Conservation (phyloP, 1,284 basidiomycete genomes). For the Trichosporon sp. region DNA sequence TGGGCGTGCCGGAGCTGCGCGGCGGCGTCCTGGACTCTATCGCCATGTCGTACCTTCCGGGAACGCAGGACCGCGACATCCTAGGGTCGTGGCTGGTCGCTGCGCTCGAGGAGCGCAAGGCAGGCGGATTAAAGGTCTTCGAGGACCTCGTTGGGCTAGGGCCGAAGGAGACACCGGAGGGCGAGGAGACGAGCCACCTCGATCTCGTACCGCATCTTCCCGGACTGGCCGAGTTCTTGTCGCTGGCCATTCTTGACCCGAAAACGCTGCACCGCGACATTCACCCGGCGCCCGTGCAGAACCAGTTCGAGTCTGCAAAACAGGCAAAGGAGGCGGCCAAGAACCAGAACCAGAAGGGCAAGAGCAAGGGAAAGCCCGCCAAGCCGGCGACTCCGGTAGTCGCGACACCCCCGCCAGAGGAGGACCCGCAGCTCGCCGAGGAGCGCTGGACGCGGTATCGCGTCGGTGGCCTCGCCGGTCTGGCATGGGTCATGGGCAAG, state of each 20-base stretch:
- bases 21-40: conserved; percentile 61
- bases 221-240: conserved; percentile 43
- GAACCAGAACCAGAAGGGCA: conserved; percentile 18
- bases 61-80: conserved; percentile 65
- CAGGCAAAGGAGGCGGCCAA: conserved; percentile 22
- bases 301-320: conserved; percentile 19
- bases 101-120: conserved; percentile 42
- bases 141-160: conserved; percentile 31
- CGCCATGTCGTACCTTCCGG: conserved; percentile 41
- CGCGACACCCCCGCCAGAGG: conserved; percentile 20
- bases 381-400: conserved; percentile 14
- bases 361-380: conserved; percentile 13
- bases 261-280: conserved; percentile 61
- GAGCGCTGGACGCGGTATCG: conserved; percentile 69
- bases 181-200: conserved; percentile 29
- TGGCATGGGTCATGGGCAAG: conserved; percentile 55
- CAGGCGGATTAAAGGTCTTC: conserved; percentile 37
- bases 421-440: conserved; percentile 49
- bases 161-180: neutral
- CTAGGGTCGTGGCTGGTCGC: conserved; percentile 69
- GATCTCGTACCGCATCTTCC: conserved; percentile 48
- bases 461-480: conserved; percentile 65
- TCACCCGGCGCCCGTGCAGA: conserved; percentile 57
- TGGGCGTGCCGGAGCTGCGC: conserved; percentile 58
- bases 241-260: conserved; percentile 61